Percentiles rank a stretch among this genome's conserved stretches.
Conservation (phyloP, 2,329 filamentous ascomycete genomes). For the Aspergillus intermedius region DNA sequence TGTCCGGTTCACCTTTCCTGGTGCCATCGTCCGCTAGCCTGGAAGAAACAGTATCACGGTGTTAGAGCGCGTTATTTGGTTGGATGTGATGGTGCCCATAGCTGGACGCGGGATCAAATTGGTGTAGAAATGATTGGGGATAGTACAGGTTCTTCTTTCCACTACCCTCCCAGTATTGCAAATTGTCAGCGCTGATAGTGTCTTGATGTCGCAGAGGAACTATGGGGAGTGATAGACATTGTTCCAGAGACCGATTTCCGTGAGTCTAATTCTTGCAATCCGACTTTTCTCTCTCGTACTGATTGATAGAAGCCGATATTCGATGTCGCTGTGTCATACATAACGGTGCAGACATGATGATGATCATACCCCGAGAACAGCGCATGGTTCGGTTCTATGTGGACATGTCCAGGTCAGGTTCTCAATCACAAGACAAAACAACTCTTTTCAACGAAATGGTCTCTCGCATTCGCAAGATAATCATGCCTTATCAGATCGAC, state of each 20-base stretch:
- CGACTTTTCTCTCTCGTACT: neutral
- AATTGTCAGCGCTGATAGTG: conserved; percentile 38
- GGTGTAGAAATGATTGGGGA: conserved; percentile 39
- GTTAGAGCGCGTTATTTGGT: conserved; percentile 46
- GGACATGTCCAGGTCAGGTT: neutral
- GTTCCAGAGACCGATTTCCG: conserved; percentile 51
- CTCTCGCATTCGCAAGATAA: neutral
- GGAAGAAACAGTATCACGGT: conserved; percentile 20
- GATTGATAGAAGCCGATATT: conserved; percentile 40
- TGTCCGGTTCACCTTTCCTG: neutral
- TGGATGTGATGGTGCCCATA: conserved; percentile 60
- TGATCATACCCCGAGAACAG: conserved; percentile 58
- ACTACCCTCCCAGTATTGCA: neutral
- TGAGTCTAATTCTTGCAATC: neutral
- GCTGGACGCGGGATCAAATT: conserved; percentile 54
- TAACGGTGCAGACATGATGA: conserved; percentile 50
- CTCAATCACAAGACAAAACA: neutral
- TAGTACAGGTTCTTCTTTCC: neutral
- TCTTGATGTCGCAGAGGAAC: conserved; percentile 19
- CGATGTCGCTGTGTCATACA: conserved; percentile 53
- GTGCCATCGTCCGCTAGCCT: neutral
- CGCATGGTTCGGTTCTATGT: conserved; percentile 8
- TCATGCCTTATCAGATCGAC: conserved; percentile 4
- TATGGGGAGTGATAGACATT: conserved; percentile 41
- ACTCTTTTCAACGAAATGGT: neutral